Conservation (phyloP, 306 rosid species). For the Cucumis cinereus region DNA sequence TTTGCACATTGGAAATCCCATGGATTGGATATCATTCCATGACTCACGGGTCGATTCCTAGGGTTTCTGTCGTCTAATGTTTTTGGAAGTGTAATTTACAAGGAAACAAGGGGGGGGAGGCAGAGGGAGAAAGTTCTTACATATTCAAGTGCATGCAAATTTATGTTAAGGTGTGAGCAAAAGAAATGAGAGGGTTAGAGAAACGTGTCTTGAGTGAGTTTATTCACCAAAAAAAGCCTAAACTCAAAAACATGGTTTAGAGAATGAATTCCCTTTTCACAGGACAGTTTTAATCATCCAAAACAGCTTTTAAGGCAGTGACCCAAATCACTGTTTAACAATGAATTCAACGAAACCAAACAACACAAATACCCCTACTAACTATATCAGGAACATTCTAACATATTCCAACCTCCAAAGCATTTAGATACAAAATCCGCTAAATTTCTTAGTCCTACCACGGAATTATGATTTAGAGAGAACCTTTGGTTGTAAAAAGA, state of each 20-base stretch:
- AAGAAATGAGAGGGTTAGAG: no score
- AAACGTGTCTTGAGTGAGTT: not conserved
- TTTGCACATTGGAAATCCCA: not conserved
- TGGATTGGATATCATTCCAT: no score
- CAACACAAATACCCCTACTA: not conserved
- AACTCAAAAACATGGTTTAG: not conserved
- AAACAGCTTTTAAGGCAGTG: not conserved
- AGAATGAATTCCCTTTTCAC: not conserved
- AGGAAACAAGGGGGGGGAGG: not conserved
- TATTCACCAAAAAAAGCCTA: not conserved
- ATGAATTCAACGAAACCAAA: not conserved
- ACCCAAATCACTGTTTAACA: not conserved
- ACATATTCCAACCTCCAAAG: not conserved
- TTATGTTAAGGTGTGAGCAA: no score
- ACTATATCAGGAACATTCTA: not conserved
- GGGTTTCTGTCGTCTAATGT: not conserved
- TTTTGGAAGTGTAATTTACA: not conserved
- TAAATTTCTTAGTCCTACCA: not conserved
- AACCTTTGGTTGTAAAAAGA: not conserved
- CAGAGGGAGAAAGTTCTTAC: no score
- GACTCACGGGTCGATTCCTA: not conserved
- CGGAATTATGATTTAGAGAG: not conserved
- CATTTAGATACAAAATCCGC: constrained; percentile 3
- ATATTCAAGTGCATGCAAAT: no score
- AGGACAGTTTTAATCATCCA: not conserved